A percentile compares a stretch with the other conserved stretches of the same genome.
These are phyloP conservation scores for Aspergillus amoenus DNA, from an alignment of 2,329 filamentous ascomycete species.

Conservation along the genomic window DNA sequence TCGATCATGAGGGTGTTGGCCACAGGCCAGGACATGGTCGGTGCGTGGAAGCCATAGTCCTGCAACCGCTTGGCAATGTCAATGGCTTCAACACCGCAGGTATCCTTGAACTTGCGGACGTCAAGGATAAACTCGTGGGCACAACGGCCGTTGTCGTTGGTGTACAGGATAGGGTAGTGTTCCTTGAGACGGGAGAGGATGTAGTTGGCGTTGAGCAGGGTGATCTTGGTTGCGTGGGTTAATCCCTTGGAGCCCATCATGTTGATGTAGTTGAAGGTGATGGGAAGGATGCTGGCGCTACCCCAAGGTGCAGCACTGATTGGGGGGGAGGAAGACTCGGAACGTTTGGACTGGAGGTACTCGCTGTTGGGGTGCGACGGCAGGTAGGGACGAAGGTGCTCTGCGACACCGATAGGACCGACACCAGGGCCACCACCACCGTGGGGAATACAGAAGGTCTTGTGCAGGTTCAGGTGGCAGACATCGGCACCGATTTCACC, in stretches of 20 bases:
- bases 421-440: constrained; percentile 92
- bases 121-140: constrained; percentile 98
- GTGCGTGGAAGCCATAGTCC: constrained; percentile 96
- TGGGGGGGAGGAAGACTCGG: constrained; percentile 56
- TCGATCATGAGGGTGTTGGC: constrained; percentile 97
- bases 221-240: constrained; percentile 85
- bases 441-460: constrained; percentile 98
- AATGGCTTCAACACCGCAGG: constrained; percentile 81
- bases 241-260: constrained; percentile 86
- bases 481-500: constrained; percentile 95
- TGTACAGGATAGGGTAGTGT: constrained; percentile 91
- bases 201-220: constrained; percentile 96
- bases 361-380: constrained; percentile 67
- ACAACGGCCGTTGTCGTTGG: constrained; percentile 81
- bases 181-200: constrained; percentile 82
- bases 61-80: constrained; percentile 96
- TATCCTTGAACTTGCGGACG: constrained; percentile 77
- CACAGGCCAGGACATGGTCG: constrained; percentile 96
- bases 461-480: constrained; percentile 96
- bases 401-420: constrained; percentile 87
- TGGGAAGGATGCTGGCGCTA: constrained; percentile 87
- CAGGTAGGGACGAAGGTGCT: constrained; percentile 73
- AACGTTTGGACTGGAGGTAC: constrained; percentile 40
- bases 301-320: constrained; percentile 83
- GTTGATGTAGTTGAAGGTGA: constrained; percentile 92